A percentile compares a stretch with the other conserved stretches of the same genome.
Conservation (phyloP, 495 filamentous ascomycete species). For the Penicillium paradoxum region DNA sequence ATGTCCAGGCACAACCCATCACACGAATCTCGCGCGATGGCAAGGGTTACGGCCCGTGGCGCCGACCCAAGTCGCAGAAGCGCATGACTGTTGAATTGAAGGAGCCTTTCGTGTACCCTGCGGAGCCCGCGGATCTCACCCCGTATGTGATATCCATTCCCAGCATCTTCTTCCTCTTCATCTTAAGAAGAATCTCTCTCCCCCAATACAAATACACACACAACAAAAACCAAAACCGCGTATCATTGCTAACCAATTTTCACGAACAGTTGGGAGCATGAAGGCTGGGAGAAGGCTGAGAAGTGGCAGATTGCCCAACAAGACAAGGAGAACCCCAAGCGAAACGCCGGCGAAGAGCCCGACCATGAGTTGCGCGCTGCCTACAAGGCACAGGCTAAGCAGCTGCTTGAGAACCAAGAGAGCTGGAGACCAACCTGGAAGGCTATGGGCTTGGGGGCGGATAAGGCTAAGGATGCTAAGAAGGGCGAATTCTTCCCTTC, state of each 20-base stretch:
- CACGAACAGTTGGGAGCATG: conserved; percentile 49
- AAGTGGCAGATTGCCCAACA: conserved; percentile 22
- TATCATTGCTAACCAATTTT: conserved; percentile 9
- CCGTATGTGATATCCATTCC: conserved; percentile 41
- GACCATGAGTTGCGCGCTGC: conserved; percentile 25
- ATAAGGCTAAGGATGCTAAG: conserved; percentile 9
- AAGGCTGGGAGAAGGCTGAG: conserved; percentile 32
- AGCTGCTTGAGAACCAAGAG: conserved; percentile 43
- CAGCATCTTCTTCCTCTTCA: neutral
- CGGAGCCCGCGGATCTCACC: conserved; percentile 51
- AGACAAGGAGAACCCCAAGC: conserved; percentile 20
- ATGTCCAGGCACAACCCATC: conserved; percentile 64
- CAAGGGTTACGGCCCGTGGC: conserved; percentile 38
- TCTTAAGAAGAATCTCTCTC: neutral
- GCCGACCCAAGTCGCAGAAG: conserved; percentile 67
- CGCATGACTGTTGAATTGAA: conserved; percentile 86
- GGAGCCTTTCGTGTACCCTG: conserved; percentile 80
- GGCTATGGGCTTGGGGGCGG: conserved; percentile 33
- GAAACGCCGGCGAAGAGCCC: conserved; percentile 27
- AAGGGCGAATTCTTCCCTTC: neutral
- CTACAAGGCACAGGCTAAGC: conserved; percentile 52
- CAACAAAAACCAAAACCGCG: neutral
- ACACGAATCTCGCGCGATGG: conserved; percentile 33
- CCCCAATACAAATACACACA: neutral
- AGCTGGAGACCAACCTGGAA: conserved; percentile 45